A percentile compares a stretch with the other conserved stretches of the same genome.
These are phyloP conservation scores for Dentipellis fragilis DNA, from an alignment of 768 basidiomycete genomes.

Conservation along the genomic window DNA sequence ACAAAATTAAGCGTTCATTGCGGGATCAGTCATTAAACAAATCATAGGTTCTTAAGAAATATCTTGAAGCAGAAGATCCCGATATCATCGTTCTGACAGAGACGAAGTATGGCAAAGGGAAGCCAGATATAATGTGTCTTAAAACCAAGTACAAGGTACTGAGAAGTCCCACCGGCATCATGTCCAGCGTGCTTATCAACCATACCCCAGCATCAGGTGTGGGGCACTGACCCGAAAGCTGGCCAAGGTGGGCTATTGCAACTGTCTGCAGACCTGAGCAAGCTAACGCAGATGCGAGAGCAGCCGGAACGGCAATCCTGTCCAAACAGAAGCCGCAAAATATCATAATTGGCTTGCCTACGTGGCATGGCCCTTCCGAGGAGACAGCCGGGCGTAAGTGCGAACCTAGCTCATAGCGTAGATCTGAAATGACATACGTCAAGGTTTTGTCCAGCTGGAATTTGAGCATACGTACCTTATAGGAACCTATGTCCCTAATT, in stretches of 20 bases:
- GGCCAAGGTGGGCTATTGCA: not conserved
- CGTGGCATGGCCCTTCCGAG: not conserved
- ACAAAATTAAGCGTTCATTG: not conserved
- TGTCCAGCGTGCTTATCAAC: no score
- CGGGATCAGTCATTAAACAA: not conserved
- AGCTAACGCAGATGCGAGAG: not conserved
- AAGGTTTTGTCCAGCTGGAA: not conserved
- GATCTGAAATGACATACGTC: not conserved
- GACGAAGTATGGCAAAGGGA: conserved; percentile 5
- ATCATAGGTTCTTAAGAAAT: conserved; percentile 7
- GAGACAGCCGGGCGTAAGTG: not conserved
- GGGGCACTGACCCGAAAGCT: conserved; percentile 6
- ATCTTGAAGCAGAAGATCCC: conserved; percentile 8
- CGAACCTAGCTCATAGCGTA: no score
- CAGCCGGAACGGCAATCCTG: not conserved
- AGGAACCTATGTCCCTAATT: not conserved
- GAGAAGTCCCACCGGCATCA: no score
- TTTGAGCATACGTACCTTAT: not conserved
- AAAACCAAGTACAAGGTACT: conserved; percentile 8
- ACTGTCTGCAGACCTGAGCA: not conserved
- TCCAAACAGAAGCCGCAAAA: not conserved
- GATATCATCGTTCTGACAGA: conserved; percentile 9
- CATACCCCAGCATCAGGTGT: conserved; percentile 5
- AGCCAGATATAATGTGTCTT: conserved; percentile 5
- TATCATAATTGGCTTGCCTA: not conserved